Evolutionary conservation across 2,329 filamentous ascomycete genomes (phyloP), one percentile per base, ranked within the genome.

Genomic region (Diaporthe velutina): DNA sequence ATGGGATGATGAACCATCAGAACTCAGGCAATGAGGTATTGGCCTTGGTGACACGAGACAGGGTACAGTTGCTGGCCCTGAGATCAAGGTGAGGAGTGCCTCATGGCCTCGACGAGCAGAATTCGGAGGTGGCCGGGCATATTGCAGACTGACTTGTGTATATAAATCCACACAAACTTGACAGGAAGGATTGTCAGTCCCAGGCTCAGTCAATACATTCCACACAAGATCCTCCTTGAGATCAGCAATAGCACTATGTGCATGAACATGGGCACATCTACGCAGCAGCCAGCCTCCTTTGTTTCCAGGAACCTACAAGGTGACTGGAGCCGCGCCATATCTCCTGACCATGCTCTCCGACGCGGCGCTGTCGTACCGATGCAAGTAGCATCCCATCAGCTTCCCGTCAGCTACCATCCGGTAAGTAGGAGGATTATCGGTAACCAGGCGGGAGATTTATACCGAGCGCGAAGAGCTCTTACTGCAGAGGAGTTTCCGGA

Each of bases 361-460:
- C 57, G 70, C 1, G 70, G 57, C 19, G 70, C 70, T n/a, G 70
- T 64, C 13, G 57, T 72, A 4, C 70, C 57, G 7, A 64, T 50
- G 33, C 28, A 72, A 40, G 33, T 42, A n/a, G 48, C 42, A 30
- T 40, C 55, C 33, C 70, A 72, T 15, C 70, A 64, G 30, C 28
- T 42, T 4, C 70, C 70, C 33, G n/a, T 72, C 33, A 12, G 70
- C 42, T 72, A 72, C 38, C 45, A 72, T 22, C 55, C 45, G 7
- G 19, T 60, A 9, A 72, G 57, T 42, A 61, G 57, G 25, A 60
- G 70, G 10, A 64, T 72, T 22, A 40, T 72, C 15, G 70, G 70
- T 0, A 72, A 72, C 35, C 70, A 52, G n/a, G 55, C 55, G 17
- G 42, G 45, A 28, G 70, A 64, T 7, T 35, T 72, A 12, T 54